Conservation (phyloP, 805 yeast species). For the Wickerhamomyces tratensis region DNA sequence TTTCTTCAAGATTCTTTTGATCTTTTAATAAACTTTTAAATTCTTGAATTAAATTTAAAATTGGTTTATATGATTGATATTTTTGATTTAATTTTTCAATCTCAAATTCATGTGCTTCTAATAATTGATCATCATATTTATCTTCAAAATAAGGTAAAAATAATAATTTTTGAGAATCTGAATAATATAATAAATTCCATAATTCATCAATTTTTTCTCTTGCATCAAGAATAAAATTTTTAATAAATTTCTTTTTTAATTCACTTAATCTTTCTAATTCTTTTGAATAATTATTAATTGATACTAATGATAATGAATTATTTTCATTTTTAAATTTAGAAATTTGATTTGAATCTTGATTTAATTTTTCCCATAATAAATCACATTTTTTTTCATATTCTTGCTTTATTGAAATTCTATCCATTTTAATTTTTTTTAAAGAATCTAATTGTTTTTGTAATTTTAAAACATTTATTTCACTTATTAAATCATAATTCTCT, state of each 20-base stretch:
- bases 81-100: conserved; percentile 40
- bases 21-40: conserved; percentile 50
- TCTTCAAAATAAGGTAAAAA: conserved; percentile 35
- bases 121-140: conserved; percentile 46
- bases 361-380: conserved; percentile 47
- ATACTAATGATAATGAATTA: conserved; percentile 33
- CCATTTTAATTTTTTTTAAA: conserved; percentile 17
- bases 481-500: conserved; percentile 1
- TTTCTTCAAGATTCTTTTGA: conserved; percentile 50
- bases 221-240: conserved; percentile 55
- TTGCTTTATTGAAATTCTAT: conserved; percentile 20
- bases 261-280: conserved; percentile 50
- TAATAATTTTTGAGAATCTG: conserved; percentile 35
- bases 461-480: not conserved
- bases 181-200: conserved; percentile 56
- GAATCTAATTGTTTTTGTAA: conserved; percentile 9
- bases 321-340: conserved; percentile 32
- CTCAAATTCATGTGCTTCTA: conserved; percentile 59
- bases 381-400: conserved; percentile 30
- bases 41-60: conserved; percentile 45
- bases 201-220: conserved; percentile 46
- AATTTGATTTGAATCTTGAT: conserved; percentile 33
- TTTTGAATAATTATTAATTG: conserved; percentile 38
- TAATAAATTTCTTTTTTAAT: conserved; percentile 55
- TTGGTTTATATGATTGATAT: conserved; percentile 38